Conservation (phyloP, 1,139 yeast species). For the Taphrina sp. region DNA sequence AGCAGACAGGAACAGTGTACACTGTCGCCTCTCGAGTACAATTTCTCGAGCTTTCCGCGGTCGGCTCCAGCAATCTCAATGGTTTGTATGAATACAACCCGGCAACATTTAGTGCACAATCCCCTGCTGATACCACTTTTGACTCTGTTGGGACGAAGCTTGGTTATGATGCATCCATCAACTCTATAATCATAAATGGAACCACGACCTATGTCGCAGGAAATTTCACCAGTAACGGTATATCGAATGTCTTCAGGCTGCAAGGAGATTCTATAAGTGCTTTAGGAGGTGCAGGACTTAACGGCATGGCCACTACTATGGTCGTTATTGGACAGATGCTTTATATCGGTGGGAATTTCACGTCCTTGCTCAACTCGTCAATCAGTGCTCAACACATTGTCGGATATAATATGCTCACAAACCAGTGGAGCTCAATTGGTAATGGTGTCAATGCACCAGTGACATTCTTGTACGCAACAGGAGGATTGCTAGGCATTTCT, state of each 20-base stretch:
- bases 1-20: conserved; percentile 48
- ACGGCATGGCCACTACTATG: conserved; percentile 46
- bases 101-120: conserved; percentile 58
- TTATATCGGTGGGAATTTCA: conserved; percentile 48
- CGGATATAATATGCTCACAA: conserved; percentile 41
- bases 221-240: conserved; percentile 32
- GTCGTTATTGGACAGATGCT: conserved; percentile 41
- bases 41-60: conserved; percentile 50
- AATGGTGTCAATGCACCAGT: conserved; percentile 42
- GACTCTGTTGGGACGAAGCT: conserved; percentile 58
- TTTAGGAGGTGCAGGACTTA: conserved; percentile 46
- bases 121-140: conserved; percentile 58
- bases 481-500: conserved; percentile 47
- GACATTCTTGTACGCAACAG: conserved; percentile 37
- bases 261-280: conserved; percentile 41
- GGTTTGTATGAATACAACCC: conserved; percentile 81
- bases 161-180: conserved; percentile 49
- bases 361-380: conserved; percentile 42
- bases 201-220: conserved; percentile 37
- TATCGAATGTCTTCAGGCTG: conserved; percentile 40
- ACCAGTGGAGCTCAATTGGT: conserved; percentile 40
- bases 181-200: conserved; percentile 38
- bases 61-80: conserved; percentile 50
- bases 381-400: conserved; percentile 41
- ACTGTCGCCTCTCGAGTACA: conserved; percentile 74